These are phyloP conservation scores for Pestalotiopsis fici DNA, from an alignment of 2,329 filamentous ascomycete species.

Conservation along the genomic window DNA sequence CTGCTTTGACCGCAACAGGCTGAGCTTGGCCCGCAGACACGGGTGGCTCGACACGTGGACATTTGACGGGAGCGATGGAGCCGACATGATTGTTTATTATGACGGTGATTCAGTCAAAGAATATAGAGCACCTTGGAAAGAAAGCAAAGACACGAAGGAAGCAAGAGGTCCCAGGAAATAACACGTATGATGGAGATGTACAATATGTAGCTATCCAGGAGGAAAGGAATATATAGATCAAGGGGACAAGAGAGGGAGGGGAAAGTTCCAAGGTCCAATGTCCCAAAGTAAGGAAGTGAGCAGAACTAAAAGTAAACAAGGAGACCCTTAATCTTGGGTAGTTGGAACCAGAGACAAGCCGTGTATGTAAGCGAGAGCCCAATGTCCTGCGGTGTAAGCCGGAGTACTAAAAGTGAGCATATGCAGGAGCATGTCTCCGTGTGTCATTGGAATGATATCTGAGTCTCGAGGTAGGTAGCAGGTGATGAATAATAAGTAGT, in stretches of 20 bases:
- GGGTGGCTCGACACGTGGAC: slow-evolving; percentile 84
- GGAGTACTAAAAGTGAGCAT: background rate
- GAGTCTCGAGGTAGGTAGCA: background rate
- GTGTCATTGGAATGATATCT: slow-evolving; percentile 1
- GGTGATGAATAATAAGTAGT: background rate
- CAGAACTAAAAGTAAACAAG: background rate
- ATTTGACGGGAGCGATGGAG: slow-evolving; percentile 51
- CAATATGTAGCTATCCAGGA: background rate
- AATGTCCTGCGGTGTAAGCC: slow-evolving; percentile 10
- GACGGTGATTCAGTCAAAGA: background rate
- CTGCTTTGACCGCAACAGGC: slow-evolving; percentile 76
- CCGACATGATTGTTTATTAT: background rate
- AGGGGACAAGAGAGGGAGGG: background rate
- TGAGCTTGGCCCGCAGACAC: slow-evolving; percentile 84
- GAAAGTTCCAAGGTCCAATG: background rate
- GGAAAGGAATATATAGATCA: background rate
- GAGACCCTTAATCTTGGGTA: background rate
- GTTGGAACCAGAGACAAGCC: background rate
- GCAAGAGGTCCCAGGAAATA: background rate
- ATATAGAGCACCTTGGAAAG: background rate
- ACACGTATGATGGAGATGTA: background rate
- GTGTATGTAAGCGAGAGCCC: background rate
- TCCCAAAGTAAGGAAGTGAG: background rate
- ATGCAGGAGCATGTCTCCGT: background rate
- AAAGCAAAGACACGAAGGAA: background rate